Conservation (phyloP, 75 land plant genomes). For the Picea sitchensis region DNA sequence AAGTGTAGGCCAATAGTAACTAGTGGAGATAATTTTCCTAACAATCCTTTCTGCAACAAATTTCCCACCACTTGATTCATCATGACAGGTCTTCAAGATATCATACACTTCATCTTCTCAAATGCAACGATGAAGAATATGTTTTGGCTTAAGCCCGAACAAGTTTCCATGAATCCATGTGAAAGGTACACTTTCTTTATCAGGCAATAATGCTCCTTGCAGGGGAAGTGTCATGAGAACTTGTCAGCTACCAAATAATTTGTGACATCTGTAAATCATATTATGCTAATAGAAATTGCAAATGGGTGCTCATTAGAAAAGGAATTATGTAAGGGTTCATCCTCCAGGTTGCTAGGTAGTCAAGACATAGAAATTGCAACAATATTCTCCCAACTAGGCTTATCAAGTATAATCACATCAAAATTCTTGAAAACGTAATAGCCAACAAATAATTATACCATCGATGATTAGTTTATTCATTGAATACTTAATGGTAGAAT, state of each 20-base stretch:
- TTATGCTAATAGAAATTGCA: neutral
- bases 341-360: too few species aligned
- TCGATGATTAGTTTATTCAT: too few species aligned
- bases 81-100: neutral
- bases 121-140: neutral
- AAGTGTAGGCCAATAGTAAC: neutral
- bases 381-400: too few species aligned
- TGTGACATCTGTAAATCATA: neutral
- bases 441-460: too few species aligned
- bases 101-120: neutral
- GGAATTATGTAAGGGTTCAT: too few species aligned
- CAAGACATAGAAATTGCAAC: too few species aligned
- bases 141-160: neutral
- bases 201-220: neutral
- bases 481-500: too few species aligned
- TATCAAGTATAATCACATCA: too few species aligned
- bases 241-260: neutral
- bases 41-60: neutral
- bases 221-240: neutral
- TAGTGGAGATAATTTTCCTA: neutral
- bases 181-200: neutral
- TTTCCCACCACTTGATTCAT: neutral
- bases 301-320: neutral
- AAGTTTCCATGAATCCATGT: neutral
- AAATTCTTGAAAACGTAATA: too few species aligned